These are phyloP conservation scores for Kwoniella botswanensis DNA, from an alignment of 768 basidiomycete species.

Conservation along the genomic window DNA sequence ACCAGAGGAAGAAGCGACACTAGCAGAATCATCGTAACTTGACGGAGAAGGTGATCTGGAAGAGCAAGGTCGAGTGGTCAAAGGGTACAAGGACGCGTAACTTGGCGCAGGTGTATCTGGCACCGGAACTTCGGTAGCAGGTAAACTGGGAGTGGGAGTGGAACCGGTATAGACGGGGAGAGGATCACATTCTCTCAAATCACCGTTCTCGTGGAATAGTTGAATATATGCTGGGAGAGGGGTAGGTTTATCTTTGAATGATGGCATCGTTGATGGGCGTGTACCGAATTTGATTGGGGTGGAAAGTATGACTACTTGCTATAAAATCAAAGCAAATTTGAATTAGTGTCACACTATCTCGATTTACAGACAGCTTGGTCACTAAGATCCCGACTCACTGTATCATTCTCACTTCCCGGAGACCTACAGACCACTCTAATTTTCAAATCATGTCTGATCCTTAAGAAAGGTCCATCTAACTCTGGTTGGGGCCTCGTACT, in stretches of 20 bases:
- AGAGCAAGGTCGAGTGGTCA: neutral
- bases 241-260: neutral
- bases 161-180: slow-evolving; percentile 46
- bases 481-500: slow-evolving; percentile 41
- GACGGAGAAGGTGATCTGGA: slow-evolving; percentile 15
- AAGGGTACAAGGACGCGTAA: slow-evolving; percentile 15
- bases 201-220: slow-evolving; percentile 57
- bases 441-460: slow-evolving; percentile 53
- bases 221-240: slow-evolving; percentile 54
- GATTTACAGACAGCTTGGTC: neutral
- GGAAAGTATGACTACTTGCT: slow-evolving; percentile 49
- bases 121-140: too few species aligned
- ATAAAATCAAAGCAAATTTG: neutral
- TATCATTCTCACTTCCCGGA: slow-evolving; percentile 15
- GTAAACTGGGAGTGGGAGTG: too few species aligned
- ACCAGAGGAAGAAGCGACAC: neutral
- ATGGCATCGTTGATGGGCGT: slow-evolving; percentile 32
- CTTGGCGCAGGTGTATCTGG: slow-evolving; percentile 9
- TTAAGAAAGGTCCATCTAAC: slow-evolving; percentile 50
- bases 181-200: slow-evolving; percentile 47
- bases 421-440: slow-evolving; percentile 48
- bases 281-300: slow-evolving; percentile 55
- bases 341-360: neutral
- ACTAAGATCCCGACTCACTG: slow-evolving; percentile 15
- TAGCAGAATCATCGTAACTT: neutral